phyloP scores from a whole-genome alignment of 768 basidiomycete genomes.

The Auriscalpium orientale region DNA sequence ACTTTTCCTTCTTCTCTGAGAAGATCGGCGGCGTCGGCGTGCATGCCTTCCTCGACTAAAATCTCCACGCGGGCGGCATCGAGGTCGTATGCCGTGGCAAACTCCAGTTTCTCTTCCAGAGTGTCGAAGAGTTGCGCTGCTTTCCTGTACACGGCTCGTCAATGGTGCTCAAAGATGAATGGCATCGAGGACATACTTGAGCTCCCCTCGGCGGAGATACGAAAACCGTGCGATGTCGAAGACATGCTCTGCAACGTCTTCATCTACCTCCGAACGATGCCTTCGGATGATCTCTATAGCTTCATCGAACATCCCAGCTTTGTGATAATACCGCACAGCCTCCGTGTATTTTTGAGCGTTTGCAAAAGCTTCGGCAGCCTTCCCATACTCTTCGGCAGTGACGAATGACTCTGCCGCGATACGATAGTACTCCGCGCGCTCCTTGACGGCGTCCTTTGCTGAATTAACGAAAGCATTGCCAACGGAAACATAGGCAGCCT shows the following conservation, averaged over 20 bases:
- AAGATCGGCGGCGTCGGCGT: slow-evolving; percentile 46
- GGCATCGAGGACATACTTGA: slow-evolving; percentile 23
- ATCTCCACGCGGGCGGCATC: slow-evolving; percentile 41
- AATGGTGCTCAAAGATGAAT: too few relatives aligned
- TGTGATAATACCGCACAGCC: slow-evolving; percentile 39
- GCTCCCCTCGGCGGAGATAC: slow-evolving; percentile 33
- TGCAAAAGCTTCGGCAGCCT: slow-evolving; percentile 36
- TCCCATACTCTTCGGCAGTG: slow-evolving; percentile 27
- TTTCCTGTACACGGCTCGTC: too few relatives aligned
- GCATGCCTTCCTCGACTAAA: slow-evolving; percentile 33
- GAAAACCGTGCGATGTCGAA: slow-evolving; percentile 36
- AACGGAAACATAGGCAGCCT: slow-evolving; percentile 34
- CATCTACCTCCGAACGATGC: slow-evolving; percentile 25
- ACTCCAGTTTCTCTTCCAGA: slow-evolving; percentile 48
- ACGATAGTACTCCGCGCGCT: slow-evolving; percentile 28
- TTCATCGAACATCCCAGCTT: slow-evolving; percentile 40
- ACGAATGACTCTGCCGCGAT: slow-evolving; percentile 43
- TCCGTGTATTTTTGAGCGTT: slow-evolving; percentile 32
- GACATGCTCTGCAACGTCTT: slow-evolving; percentile 27
- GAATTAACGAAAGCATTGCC: slow-evolving; percentile 43
- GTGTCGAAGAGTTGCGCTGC: slow-evolving; percentile 28
- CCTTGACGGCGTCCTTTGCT: slow-evolving; percentile 24
- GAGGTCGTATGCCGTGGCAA: slow-evolving; percentile 45
- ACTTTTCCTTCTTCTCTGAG: slow-evolving; percentile 35
- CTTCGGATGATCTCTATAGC: slow-evolving; percentile 36